Evolutionary conservation across 2,329 filamentous ascomycete species (phyloP), one percentile per base, ranked within the genome.

Genomic region (Thermothelomyces thermophilus): DNA sequence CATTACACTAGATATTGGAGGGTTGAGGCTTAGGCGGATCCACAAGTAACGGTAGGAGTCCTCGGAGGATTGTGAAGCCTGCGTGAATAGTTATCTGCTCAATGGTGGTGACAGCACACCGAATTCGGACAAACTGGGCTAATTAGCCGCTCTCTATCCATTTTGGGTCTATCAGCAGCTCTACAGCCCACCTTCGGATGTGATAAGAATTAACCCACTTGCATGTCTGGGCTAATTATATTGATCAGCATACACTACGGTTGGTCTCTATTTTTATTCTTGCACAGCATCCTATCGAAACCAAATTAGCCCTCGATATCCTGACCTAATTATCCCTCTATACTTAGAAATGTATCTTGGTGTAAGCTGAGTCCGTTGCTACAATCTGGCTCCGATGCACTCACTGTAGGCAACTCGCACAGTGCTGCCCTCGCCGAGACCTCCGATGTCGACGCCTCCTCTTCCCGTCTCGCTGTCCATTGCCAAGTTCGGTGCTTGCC

Each of bases 221-320:
- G 54, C 50, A 50, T 51, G 53, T 55, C 20, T 52, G 53, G 58
- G 50, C 47, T 53, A 60, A 62, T 62, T 61, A 59, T 56, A 51
- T 46, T 6, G 13, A 35, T 35, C 33, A 35, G 6, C 33, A 35
- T 11, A 14, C 13, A n/a, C 30, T n/a, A n/a, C n/a, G n/a, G n/a
- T n/a, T n/a, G n/a, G n/a, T n/a, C n/a, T 31, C 51, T 51, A 54
- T 54, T 54, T 51, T 51, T 53, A 50, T 46, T 49, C n/a, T 46
- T 49, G 42, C 46, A 36, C 51, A 52, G 30, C 16, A 41, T 39
- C 28, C 6, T 13, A 30, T 34, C 17, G 30, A 9, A 17, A 35
- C 19, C 34, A 48, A 53, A 50, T 53, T 53, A 53, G 30, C 28
- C 47, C 24, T 5, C 9, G 5, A 26, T 26, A 5, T 26, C 24